Percentiles rank a stretch among this genome's conserved stretches.
Conservation (phyloP, 345 rosid species). For the Psidium friedrichsthalianum region DNA sequence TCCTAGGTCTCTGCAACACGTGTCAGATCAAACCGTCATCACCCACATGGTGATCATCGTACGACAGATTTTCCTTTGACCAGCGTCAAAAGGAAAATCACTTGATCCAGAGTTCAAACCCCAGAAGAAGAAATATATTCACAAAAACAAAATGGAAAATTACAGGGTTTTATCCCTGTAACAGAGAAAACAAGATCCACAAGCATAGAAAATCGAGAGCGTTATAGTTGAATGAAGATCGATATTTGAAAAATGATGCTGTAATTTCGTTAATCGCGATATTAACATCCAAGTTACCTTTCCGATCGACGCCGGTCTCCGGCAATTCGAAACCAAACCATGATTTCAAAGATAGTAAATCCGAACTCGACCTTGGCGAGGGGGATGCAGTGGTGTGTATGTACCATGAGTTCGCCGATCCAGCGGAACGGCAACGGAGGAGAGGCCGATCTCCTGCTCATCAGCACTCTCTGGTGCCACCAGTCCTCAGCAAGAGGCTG, state of each 20-base stretch:
- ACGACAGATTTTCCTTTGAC: neutral
- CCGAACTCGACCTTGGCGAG: neutral
- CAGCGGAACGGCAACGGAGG: slow-evolving; percentile 55
- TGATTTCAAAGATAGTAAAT: neutral
- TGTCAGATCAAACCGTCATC: neutral
- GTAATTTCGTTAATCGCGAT: too few species aligned
- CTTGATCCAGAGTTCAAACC: neutral
- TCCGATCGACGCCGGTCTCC: neutral
- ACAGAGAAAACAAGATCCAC: neutral
- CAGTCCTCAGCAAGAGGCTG: slow-evolving; percentile 64
- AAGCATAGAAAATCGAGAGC: neutral
- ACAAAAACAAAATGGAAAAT: neutral
- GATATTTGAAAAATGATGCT: neutral
- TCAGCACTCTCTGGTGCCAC: slow-evolving; percentile 56
- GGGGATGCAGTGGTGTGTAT: neutral
- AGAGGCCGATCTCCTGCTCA: slow-evolving; percentile 70
- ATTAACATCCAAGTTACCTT: neutral
- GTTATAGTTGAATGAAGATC: neutral
- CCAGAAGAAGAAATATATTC: neutral
- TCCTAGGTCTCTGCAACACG: neutral
- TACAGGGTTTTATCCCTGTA: neutral
- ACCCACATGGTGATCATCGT: neutral
- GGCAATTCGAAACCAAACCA: neutral
- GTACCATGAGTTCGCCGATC: slow-evolving; percentile 81
- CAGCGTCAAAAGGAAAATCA: neutral